phyloP scores from a whole-genome alignment of 495 filamentous ascomycete species.

The Pyronema omphalodes region DNA sequence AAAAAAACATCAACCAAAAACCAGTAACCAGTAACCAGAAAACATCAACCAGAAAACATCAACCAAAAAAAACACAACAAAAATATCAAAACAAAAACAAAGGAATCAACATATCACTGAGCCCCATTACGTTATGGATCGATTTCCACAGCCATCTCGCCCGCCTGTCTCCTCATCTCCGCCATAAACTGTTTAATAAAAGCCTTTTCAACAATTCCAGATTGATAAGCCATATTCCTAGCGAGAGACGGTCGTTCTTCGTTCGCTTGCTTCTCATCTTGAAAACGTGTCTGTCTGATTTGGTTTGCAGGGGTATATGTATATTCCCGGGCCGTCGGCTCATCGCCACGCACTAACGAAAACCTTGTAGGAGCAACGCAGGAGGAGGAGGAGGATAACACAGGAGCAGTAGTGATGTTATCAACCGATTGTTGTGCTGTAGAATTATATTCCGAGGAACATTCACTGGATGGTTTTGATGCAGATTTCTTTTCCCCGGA shows the following conservation, averaged over 20 bases:
- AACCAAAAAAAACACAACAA: no score
- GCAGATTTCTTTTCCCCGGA: constrained; percentile 5
- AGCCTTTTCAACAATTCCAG: constrained; percentile 6
- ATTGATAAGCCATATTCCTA: not conserved
- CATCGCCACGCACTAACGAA: no score
- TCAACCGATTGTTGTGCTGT: not conserved
- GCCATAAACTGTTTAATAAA: constrained; percentile 6
- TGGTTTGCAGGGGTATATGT: not conserved
- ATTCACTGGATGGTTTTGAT: not conserved
- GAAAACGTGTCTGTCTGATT: no score
- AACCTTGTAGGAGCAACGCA: constrained; percentile 13
- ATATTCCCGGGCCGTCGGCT: constrained; percentile 1
- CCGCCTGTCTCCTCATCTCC: constrained; percentile 4
- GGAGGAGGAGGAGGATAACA: no score
- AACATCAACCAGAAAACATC: no score
- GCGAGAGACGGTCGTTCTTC: constrained; percentile 9
- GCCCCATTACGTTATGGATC: no score
- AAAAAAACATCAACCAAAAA: no score
- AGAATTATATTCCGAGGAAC: not conserved
- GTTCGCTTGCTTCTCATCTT: not conserved
- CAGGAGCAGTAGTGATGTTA: not conserved
- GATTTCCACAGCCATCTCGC: not conserved
- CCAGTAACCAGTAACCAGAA: no score
- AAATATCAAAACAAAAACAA: no score
- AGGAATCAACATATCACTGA: no score